Base-by-base conservation (phyloP, 768 basidiomycete species). In the Chlorophyllum brunneum region DNA sequence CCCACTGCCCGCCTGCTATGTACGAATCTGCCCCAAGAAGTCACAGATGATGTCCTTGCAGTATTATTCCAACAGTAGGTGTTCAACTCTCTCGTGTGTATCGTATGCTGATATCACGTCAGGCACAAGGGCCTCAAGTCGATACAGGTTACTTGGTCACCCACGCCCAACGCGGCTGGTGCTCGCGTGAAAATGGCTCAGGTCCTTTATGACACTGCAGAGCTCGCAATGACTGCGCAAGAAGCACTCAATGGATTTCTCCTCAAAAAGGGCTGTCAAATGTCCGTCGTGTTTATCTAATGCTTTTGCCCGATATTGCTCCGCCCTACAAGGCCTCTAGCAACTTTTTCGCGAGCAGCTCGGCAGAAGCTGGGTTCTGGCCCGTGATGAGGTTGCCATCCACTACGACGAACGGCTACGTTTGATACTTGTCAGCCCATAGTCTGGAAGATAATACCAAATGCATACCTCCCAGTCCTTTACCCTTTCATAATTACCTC, bases 61-160 rank as follows among this genome's bases (percentile, higher is more conserved):
- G 89, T 93, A 15, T 70, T 97, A 15, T 95, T 95, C 74, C 88
- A 93, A 68, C 91, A 94, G 93, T 95, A 62, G 52, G 93, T 82
- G 2, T 29, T 2, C 48, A 9, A 36, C 27, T 23, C 54, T 43
- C 50, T 37, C 29, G 29, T 23, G 18, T 34, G 13, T 22, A 48
- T 41, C 44, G 26, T 27, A 27, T 8, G 30, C 51, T 45, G 16
- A 53, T n/a, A 44, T 16, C 46, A 31, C 47, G 46, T 18, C 65
- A 95, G 93, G 66, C 92, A 94, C 65, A 80, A 86, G 61, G 94
- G 94, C 18, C 91, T 91, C 72, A 76, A 82, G 63, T 75, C 80
- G 15, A 80, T 86, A 8, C 79, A 83, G 29, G 83, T 92, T 52
- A 78, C 77, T 13, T 84, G 75, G 63, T 82, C 90, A 40, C 83